These are phyloP conservation scores for Suillus fuscotomentosus DNA, from an alignment of 768 basidiomycete genomes.

Conservation along the genomic window DNA sequence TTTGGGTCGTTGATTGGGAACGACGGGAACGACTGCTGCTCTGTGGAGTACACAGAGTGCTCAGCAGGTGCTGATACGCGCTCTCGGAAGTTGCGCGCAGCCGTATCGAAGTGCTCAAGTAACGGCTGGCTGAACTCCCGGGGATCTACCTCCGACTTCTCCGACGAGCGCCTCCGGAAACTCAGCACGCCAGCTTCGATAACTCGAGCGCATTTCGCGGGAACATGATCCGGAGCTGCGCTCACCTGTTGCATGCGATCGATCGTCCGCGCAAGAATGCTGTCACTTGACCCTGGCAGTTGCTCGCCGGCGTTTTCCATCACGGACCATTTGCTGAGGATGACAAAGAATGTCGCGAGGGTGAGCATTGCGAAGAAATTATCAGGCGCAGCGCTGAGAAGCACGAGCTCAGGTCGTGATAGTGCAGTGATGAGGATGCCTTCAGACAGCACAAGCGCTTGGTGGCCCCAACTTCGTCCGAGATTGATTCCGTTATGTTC, in stretches of 20 bases:
- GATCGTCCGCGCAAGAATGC: slow-evolving; percentile 33
- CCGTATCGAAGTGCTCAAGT: slow-evolving; percentile 20
- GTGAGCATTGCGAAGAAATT: slow-evolving; percentile 39
- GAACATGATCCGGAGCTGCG: slow-evolving; percentile 37
- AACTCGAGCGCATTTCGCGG: slow-evolving; percentile 42
- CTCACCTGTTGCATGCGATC: slow-evolving; percentile 34
- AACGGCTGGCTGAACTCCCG: slow-evolving; percentile 19
- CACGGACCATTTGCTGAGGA: slow-evolving; percentile 42
- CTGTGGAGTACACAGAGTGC: slow-evolving; percentile 1
- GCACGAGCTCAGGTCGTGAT: slow-evolving; percentile 29
- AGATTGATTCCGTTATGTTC: slow-evolving; percentile 34
- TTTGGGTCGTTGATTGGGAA: slow-evolving; percentile 25
- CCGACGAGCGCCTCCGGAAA: slow-evolving; percentile 27
- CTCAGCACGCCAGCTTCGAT: slow-evolving; percentile 33
- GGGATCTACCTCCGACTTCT: slow-evolving; percentile 20
- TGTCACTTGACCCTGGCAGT: slow-evolving; percentile 38
- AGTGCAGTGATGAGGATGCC: slow-evolving; percentile 34
- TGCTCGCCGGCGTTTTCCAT: slow-evolving; percentile 32
- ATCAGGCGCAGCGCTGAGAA: slow-evolving; percentile 43
- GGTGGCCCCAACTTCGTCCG: slow-evolving; percentile 36
- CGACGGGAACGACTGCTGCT: slow-evolving; percentile 18
- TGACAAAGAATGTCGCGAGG: slow-evolving; percentile 42
- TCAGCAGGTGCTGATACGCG: slow-evolving; percentile 10
- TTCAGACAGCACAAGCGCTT: slow-evolving; percentile 38
- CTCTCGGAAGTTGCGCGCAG: slow-evolving; percentile 16